These are phyloP conservation scores for Puccinia polysora DNA, from an alignment of 1,284 basidiomycete species.

Conservation along the genomic window DNA sequence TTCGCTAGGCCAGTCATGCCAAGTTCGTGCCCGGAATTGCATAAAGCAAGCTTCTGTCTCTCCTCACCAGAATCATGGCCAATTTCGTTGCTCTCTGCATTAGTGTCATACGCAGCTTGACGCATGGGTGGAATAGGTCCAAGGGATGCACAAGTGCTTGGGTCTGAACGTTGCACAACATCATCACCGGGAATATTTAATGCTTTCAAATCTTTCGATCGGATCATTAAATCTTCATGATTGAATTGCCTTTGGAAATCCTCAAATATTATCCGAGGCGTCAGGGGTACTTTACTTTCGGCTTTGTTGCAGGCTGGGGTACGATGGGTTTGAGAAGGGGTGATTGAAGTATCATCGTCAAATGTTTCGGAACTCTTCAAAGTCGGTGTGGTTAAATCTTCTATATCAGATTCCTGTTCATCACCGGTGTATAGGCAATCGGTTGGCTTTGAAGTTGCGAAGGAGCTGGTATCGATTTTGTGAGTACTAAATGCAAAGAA, in stretches of 20 bases:
- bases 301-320: background rate
- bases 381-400: slow-evolving; percentile 17
- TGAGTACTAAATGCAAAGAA: background rate
- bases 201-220: background rate
- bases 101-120: too few species aligned
- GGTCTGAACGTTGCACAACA: background rate
- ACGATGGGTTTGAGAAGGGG: slow-evolving; percentile 5
- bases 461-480: background rate
- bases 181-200: background rate
- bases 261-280: slow-evolving; percentile 19
- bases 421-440: background rate
- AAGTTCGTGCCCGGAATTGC: background rate
- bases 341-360: slow-evolving; percentile 10
- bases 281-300: background rate
- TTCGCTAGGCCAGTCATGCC: background rate
- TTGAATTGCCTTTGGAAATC: slow-evolving; percentile 20
- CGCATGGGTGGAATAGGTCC: too few species aligned
- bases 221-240: slow-evolving; percentile 3
- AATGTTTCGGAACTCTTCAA: slow-evolving; percentile 21
- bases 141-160: background rate
- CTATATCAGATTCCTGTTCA: background rate
- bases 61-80: background rate
- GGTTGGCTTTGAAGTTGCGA: background rate
- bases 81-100: too few species aligned
- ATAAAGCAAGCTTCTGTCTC: too few species aligned